phyloP scores from a whole-genome alignment of 73 alveolate species.

The Blepharisma japonicum region DNA sequence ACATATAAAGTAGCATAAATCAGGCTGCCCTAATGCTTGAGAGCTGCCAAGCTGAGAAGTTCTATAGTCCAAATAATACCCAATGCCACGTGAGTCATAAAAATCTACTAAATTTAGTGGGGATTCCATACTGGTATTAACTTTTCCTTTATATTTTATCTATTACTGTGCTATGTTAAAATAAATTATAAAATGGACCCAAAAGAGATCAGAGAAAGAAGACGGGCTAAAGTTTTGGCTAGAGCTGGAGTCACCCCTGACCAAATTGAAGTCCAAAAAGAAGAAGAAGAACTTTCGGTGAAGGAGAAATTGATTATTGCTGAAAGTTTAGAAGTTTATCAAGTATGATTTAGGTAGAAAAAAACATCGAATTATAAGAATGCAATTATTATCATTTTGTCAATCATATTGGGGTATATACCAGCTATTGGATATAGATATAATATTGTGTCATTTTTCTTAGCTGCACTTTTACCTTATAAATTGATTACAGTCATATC shows the following conservation, averaged over 20 bases:
- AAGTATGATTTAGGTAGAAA: neutral
- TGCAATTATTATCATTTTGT: neutral
- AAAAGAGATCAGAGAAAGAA: conserved; percentile 13
- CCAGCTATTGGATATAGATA: neutral
- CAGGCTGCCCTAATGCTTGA: conserved; percentile 37
- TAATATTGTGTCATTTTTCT: neutral
- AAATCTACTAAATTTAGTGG: no score
- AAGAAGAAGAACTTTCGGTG: neutral
- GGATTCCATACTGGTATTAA: no score
- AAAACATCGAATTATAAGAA: neutral
- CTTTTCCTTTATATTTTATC: no score
- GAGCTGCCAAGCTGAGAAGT: no score
- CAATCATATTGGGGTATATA: neutral
- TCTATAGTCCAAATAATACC: no score
- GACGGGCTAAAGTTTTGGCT: conserved; percentile 1
- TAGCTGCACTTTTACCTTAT: conserved; percentile 6
- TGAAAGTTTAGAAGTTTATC: neutral
- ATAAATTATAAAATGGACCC: conserved; percentile 6
- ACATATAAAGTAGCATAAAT: conserved; percentile 27
- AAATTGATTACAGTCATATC: conserved; percentile 8
- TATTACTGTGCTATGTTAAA: no score
- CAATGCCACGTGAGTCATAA: no score
- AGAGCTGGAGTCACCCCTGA: neutral
- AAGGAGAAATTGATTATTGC: neutral
- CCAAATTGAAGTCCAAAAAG: conserved; percentile 9